Evolutionary conservation across 1,139 yeast genomes (phyloP).

Genomic region (Zhuliangozyma parablackwelliae): DNA sequence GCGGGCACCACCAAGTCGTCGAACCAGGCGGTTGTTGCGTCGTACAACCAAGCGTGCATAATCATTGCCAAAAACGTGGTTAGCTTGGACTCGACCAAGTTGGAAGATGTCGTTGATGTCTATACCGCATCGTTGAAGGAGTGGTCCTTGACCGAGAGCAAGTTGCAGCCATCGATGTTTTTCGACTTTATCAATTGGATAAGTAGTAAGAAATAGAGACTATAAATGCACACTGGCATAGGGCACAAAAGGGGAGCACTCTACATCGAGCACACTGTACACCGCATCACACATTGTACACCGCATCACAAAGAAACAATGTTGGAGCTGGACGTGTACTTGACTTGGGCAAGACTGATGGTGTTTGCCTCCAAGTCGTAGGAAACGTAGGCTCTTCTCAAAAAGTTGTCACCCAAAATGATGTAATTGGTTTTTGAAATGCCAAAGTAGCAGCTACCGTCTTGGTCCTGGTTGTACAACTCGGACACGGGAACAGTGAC

Average conservation of each 20-base stretch:
- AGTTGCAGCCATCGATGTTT: conserved; percentile 58
- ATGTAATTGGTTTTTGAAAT: conserved; percentile 13
- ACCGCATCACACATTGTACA: no score
- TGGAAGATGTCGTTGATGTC: conserved; percentile 45
- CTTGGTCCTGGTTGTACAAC: conserved; percentile 11
- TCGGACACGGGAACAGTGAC: background rate
- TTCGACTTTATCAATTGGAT: conserved; percentile 83
- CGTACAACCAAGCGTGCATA: conserved; percentile 61
- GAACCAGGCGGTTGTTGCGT: conserved; percentile 48
- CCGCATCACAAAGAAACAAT: background rate
- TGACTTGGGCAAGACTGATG: conserved; percentile 61
- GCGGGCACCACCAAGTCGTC: conserved; percentile 38
- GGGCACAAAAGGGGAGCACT: no score
- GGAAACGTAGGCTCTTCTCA: conserved; percentile 66
- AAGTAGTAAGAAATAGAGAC: conserved; percentile 37
- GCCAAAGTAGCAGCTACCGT: conserved; percentile 14
- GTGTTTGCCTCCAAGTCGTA: conserved; percentile 61
- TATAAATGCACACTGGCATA: no score
- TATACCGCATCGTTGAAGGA: conserved; percentile 52
- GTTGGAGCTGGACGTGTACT: conserved; percentile 9
- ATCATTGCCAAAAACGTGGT: conserved; percentile 57
- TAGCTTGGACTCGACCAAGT: conserved; percentile 22
- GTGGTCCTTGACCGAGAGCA: conserved; percentile 53
- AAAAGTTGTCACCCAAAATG: conserved; percentile 61
- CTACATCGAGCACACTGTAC: no score